phyloP scores from a whole-genome alignment of 1,284 basidiomycete species.

The Mycosarcoma mackinlayi region DNA sequence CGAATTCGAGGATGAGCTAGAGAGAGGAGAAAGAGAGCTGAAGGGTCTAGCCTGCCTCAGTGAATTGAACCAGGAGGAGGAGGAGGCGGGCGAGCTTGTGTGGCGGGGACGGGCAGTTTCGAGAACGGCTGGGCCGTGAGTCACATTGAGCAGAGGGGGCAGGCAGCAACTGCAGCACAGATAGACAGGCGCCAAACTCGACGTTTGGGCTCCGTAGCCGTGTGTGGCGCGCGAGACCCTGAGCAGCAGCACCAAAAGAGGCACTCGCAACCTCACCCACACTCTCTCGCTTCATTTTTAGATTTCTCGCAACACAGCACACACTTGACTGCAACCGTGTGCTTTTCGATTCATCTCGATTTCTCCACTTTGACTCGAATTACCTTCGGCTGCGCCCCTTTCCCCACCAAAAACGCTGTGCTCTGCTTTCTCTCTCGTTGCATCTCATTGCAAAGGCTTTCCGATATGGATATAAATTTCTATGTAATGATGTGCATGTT shows the following conservation, averaged over 20 bases:
- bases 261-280: background rate
- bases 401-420: no score
- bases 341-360: background rate
- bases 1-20: conserved; percentile 2
- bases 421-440: background rate
- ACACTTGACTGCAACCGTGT: background rate
- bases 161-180: conserved; percentile 3
- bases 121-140: conserved; percentile 6
- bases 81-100: background rate
- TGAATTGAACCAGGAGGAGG: conserved; percentile 5
- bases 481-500: no score
- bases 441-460: no score
- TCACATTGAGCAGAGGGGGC: conserved; percentile 3
- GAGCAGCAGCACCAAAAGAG: conserved; percentile 1
- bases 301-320: background rate
- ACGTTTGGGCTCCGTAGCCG: background rate
- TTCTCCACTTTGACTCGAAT: background rate
- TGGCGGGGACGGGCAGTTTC: conserved; percentile 32
- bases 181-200: conserved; percentile 10
- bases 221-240: conserved; percentile 17
- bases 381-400: no score
- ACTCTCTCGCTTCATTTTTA: background rate
- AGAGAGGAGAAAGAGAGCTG: no score
- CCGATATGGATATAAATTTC: no score
- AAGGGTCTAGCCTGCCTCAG: no score